Percentiles rank a stretch among this genome's conserved stretches.
Evolutionary conservation across 164 flowering plant genomes (phyloP).

Genomic region (Magnolia officinalis): DNA sequence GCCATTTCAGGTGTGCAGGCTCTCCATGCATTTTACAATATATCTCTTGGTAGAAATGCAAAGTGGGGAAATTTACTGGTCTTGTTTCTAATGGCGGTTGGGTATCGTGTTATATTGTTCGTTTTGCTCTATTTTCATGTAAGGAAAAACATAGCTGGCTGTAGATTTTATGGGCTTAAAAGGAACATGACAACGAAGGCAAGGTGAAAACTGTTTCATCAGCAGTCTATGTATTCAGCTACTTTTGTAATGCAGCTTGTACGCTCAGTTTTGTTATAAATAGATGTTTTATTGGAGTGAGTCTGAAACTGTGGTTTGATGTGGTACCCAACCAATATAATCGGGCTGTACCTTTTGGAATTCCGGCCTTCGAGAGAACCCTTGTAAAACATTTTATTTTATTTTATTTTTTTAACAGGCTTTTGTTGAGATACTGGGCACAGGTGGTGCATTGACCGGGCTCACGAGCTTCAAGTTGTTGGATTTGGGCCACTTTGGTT

Average conservation of each 20-base stretch:
- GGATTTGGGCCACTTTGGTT: too few species aligned
- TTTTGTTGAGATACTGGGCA: too few species aligned
- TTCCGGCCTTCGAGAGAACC: too few species aligned
- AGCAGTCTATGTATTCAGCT: neutral
- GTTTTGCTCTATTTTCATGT: slow-evolving; percentile 52
- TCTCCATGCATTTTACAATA: slow-evolving; percentile 57
- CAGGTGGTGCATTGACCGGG: too few species aligned
- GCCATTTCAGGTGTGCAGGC: slow-evolving; percentile 83
- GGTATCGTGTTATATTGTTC: slow-evolving; percentile 61
- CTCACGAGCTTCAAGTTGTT: too few species aligned
- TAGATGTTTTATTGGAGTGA: neutral
- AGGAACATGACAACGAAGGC: slow-evolving; percentile 22
- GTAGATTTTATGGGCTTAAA: slow-evolving; percentile 33
- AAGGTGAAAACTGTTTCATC: slow-evolving; percentile 27
- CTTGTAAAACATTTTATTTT: too few species aligned
- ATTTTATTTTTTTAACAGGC: too few species aligned
- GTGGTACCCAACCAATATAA: too few species aligned
- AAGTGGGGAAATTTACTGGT: slow-evolving; percentile 83
- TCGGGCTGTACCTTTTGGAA: too few species aligned
- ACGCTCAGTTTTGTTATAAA: neutral
- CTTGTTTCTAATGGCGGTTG: slow-evolving; percentile 72
- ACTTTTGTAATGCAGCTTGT: neutral
- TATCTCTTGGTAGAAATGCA: slow-evolving; percentile 49
- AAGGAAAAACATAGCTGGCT: slow-evolving; percentile 26
- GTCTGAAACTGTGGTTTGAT: neutral